phyloP scores from a whole-genome alignment of 192 early-diverging fungal genomes.

The Podila clonocystis region DNA sequence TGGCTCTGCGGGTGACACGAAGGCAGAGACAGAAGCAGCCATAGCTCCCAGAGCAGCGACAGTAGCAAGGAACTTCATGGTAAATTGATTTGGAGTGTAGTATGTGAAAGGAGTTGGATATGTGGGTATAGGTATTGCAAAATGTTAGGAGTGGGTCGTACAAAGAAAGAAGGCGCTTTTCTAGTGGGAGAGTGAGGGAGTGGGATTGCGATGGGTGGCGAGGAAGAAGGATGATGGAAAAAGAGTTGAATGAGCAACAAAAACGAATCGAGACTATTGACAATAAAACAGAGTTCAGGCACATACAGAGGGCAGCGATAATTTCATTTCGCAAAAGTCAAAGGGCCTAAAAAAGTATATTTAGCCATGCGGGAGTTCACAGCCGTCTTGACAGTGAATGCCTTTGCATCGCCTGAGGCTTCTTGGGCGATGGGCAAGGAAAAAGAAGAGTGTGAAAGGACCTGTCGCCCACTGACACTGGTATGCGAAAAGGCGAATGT shows the following conservation, averaged over 20 bases:
- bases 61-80: slow-evolving; percentile 35
- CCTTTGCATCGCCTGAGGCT: too few relatives aligned
- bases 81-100: not conserved
- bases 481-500: not conserved
- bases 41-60: slow-evolving; percentile 20
- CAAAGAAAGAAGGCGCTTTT: not conserved
- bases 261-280: too few relatives aligned
- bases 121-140: not conserved
- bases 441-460: not conserved
- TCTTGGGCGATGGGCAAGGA: not conserved
- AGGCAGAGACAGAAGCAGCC: slow-evolving; percentile 32
- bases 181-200: not conserved
- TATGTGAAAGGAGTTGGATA: not conserved
- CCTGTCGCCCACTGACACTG: not conserved
- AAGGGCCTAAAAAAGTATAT: too few relatives aligned
- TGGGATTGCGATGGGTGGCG: not conserved
- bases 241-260: too few relatives aligned
- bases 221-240: not conserved
- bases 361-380: too few relatives aligned
- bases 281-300: too few relatives aligned
- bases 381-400: too few relatives aligned
- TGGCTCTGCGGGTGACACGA: slow-evolving; percentile 31
- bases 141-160: not conserved
- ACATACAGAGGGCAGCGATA: too few relatives aligned
- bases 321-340: too few relatives aligned